Conservation (phyloP, 352 stramenopile species). For the Phytophthora aleatoria region DNA sequence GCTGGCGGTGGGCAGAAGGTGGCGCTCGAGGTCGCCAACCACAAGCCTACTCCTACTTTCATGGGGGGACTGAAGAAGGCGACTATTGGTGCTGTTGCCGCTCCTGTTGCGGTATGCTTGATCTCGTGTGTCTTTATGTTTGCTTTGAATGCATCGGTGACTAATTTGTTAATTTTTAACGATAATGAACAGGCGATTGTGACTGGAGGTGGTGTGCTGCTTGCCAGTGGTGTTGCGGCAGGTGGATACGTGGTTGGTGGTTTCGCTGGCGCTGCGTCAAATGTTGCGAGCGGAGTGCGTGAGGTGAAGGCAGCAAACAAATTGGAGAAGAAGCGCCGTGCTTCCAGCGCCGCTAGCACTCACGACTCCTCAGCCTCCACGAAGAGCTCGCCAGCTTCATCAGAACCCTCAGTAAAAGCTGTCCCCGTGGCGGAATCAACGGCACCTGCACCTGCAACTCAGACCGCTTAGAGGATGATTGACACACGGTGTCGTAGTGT, state of each 20-base stretch:
- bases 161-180: conserved; percentile 3
- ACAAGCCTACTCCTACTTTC: conserved; percentile 80
- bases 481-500: conserved; percentile 22
- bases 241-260: conserved; percentile 82
- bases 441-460: conserved; percentile 22
- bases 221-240: conserved; percentile 78
- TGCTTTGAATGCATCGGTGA: background rate
- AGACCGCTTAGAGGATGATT: conserved; percentile 36
- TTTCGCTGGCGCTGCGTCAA: conserved; percentile 79
- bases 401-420: conserved; percentile 27
- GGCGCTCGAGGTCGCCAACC: conserved; percentile 45
- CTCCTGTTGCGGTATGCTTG: conserved; percentile 73
- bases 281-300: conserved; percentile 79
- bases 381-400: conserved; percentile 30
- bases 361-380: conserved; percentile 32
- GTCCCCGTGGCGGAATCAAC: conserved; percentile 22
- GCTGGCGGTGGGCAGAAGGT: conserved; percentile 28
- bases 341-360: conserved; percentile 42
- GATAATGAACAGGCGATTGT: conserved; percentile 58
- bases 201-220: conserved; percentile 71
- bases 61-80: conserved; percentile 88
- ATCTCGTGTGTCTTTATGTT: background rate
- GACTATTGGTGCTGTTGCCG: conserved; percentile 79
- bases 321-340: conserved; percentile 60
- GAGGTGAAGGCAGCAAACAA: conserved; percentile 86